A percentile compares a stretch with the other conserved stretches of the same genome.
These are phyloP conservation scores for Geotrichum candidum DNA, from an alignment of 1,139 yeast genomes.

Conservation along the genomic window DNA sequence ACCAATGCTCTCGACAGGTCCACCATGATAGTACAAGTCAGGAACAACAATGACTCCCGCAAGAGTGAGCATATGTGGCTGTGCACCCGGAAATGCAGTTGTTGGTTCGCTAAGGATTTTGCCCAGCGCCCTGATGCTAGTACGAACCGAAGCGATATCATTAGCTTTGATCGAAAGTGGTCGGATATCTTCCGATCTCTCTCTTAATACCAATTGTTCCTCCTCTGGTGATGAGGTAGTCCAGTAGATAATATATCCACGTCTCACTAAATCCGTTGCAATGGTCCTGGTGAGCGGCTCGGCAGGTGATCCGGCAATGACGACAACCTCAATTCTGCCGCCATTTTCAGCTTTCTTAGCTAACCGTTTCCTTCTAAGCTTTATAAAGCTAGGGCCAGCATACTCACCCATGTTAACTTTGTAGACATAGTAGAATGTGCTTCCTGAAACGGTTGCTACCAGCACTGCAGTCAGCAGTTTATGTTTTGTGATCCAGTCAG, in stretches of 20 bases:
- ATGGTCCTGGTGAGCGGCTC: conserved; percentile 68
- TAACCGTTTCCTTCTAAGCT: conserved; percentile 38
- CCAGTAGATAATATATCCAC: conserved; percentile 77
- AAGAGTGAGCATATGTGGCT: conserved; percentile 48
- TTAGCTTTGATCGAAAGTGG: conserved; percentile 48
- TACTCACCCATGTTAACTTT: conserved; percentile 15
- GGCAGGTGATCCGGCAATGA: conserved; percentile 70
- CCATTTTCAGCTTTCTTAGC: conserved; percentile 64
- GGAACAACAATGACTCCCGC: conserved; percentile 60
- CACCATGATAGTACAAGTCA: conserved; percentile 58
- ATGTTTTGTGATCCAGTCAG: conserved; percentile 29
- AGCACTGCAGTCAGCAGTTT: conserved; percentile 25
- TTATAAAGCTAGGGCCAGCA: conserved; percentile 16
- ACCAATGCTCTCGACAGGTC: conserved; percentile 59
- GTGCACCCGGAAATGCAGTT: conserved; percentile 47
- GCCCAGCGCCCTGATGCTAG: conserved; percentile 39
- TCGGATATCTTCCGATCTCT: conserved; percentile 49
- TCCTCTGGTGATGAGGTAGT: conserved; percentile 65
- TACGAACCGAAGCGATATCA: conserved; percentile 31
- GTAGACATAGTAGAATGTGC: conserved; percentile 24
- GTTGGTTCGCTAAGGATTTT: conserved; percentile 41
- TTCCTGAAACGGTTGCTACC: conserved; percentile 24
- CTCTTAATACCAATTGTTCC: conserved; percentile 50
- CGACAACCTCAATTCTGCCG: conserved; percentile 66
- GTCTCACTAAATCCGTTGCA: conserved; percentile 64